A percentile compares a stretch with the other conserved stretches of the same genome.
These are phyloP conservation scores for Candida nemodendra DNA, from an alignment of 805 yeast genomes.

Conservation along the genomic window DNA sequence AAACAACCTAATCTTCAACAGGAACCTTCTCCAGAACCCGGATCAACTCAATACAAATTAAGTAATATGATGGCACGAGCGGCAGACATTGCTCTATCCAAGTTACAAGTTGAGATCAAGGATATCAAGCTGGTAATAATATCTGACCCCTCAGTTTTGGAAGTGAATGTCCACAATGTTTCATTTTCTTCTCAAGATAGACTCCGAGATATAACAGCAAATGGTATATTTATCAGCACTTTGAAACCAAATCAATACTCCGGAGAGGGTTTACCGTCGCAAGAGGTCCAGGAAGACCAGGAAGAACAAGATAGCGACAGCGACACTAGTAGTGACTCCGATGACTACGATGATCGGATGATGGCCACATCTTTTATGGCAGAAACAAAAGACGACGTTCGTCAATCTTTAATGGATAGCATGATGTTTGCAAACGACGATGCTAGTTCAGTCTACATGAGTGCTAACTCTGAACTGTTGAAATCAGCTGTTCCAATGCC, in stretches of 20 bases:
- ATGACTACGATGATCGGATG: constrained; percentile 36
- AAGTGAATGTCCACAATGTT: constrained; percentile 32
- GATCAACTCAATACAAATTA: constrained; percentile 34
- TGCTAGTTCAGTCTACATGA: constrained; percentile 74
- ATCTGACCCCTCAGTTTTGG: constrained; percentile 42
- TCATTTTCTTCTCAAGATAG: constrained; percentile 45
- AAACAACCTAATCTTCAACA: constrained; percentile 8
- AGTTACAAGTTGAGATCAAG: constrained; percentile 50
- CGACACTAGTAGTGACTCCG: constrained; percentile 26
- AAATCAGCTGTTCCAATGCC: constrained; percentile 9
- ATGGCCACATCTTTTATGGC: constrained; percentile 37
- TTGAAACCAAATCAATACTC: constrained; percentile 40
- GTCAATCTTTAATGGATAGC: constrained; percentile 45
- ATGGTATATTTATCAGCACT: constrained; percentile 40
- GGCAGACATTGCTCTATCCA: constrained; percentile 64
- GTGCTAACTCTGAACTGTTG: constrained; percentile 63
- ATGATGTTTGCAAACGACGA: constrained; percentile 66
- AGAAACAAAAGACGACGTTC: constrained; percentile 31
- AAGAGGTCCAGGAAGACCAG: constrained; percentile 5
- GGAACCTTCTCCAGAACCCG: not conserved
- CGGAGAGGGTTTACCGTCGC: constrained; percentile 25
- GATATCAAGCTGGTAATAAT: constrained; percentile 49
- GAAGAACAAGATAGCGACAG: constrained; percentile 8
- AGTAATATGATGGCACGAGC: constrained; percentile 62
- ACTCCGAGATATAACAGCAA: constrained; percentile 38